Evolutionary conservation across 1,284 basidiomycete genomes (phyloP), one percentile per base, ranked within the genome.

Genomic region (Moesziomyces sp.): DNA sequence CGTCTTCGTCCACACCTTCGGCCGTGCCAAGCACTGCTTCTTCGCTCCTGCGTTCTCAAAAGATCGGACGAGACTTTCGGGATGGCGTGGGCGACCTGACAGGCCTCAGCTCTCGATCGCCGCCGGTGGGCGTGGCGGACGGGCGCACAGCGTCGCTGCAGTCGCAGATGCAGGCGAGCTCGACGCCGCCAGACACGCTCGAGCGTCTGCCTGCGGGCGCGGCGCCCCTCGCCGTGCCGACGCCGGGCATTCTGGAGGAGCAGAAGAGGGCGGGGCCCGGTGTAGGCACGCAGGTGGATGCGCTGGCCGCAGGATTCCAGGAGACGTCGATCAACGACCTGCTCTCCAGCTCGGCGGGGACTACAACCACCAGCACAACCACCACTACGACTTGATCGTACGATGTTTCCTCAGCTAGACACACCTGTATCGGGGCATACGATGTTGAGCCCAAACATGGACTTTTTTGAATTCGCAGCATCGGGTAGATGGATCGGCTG

Each of bases 41-140:
- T 9, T 61, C 62, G 13, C 69, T 67, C 44, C 28, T 58, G 8
- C 63, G 69, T 19, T 51, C 63, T 14, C 61, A 58, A 42, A 74
- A 74, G 62, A 65, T 69, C 18, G 71, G 71, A 9, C 61, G 66
- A 14, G 62, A 74, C 38, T 74, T 74, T 30, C 61, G 71, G 19
- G 71, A 74, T 19, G 71, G 71, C 26, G 66, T 74, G 14, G 71
- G 71, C 46, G 66, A 74, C 38, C 33, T 69, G 21, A 74, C 71
- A 14, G 71, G 71, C 21, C 71, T 74, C 35, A 74, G 71, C 52
- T 74, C 71, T 33, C 71, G 71, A 30, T 74, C 66, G n/a, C 71
- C 71, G 40, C 58, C 62, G 1, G 53, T 63, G 38, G 52, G 49
- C n/a, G 49, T 26, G 10, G 55, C 57, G 5, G 70, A 67, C 21